A percentile compares a stretch with the other conserved stretches of the same genome.
Conservation (phyloP, 768 basidiomycete species). For the Lactarius vividus region DNA sequence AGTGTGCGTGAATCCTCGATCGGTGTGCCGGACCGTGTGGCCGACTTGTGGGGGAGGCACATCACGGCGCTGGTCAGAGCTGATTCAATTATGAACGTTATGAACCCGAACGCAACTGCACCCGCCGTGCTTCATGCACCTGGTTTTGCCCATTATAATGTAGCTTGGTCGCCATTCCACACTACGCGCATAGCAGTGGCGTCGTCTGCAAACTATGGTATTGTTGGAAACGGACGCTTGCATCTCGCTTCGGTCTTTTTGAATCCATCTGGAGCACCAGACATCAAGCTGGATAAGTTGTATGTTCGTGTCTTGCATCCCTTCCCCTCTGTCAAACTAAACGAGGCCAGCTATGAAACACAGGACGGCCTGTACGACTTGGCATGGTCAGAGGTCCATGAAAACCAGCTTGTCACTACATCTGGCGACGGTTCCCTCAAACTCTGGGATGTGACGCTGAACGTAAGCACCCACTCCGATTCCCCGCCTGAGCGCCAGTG, state of each 20-base stretch:
- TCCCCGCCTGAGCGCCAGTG: conserved; percentile 25
- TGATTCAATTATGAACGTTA: conserved; percentile 34
- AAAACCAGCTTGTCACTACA: conserved; percentile 86
- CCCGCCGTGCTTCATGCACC: conserved; percentile 65
- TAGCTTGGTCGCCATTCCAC: conserved; percentile 87
- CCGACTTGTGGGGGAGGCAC: neutral
- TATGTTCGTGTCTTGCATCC: conserved; percentile 39
- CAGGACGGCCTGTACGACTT: conserved; percentile 89
- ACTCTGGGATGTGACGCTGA: conserved; percentile 86
- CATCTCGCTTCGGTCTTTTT: conserved; percentile 57
- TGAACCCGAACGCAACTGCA: conserved; percentile 37
- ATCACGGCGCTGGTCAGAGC: neutral
- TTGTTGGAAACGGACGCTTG: conserved; percentile 93
- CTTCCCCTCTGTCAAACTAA: conserved; percentile 21
- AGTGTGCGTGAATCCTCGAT: neutral
- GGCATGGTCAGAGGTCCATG: conserved; percentile 94
- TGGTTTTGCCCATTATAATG: conserved; percentile 78
- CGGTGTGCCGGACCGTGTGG: neutral
- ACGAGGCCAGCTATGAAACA: conserved; percentile 75
- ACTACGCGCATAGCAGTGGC: conserved; percentile 71
- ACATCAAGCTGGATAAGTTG: conserved; percentile 63
- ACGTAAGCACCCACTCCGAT: conserved; percentile 45
- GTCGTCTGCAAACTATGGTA: conserved; percentile 88
- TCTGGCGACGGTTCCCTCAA: conserved; percentile 90
- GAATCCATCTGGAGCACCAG: conserved; percentile 44